Evolutionary conservation across 2,329 filamentous ascomycete genomes (phyloP).

Genomic region (Colletotrichum australisinense): DNA sequence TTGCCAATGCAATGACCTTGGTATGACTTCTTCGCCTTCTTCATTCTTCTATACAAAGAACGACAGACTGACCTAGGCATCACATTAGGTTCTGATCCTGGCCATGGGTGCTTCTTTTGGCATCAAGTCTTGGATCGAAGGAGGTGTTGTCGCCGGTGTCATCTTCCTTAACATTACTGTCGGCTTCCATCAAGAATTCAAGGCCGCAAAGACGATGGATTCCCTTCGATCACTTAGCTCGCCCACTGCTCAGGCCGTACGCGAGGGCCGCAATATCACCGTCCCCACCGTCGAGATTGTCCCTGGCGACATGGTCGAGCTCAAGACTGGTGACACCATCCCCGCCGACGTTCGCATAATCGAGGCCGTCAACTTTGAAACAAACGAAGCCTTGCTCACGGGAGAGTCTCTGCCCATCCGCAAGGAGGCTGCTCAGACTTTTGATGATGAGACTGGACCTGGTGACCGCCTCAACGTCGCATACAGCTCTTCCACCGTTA

Average conservation of each 20-base stretch:
- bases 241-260: constrained; percentile 56
- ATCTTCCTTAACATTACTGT: constrained; percentile 69
- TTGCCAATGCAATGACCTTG: constrained; percentile 77
- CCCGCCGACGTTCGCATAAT: constrained; percentile 69
- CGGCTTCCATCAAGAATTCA: constrained; percentile 58
- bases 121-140: constrained; percentile 70
- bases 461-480: constrained; percentile 73
- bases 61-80: not conserved
- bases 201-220: constrained; percentile 62
- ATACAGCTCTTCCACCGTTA: constrained; percentile 72
- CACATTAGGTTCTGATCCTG: constrained; percentile 61
- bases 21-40: constrained; percentile 48
- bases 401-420: constrained; percentile 72
- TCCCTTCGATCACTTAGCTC: constrained; percentile 57
- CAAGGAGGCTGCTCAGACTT: constrained; percentile 60
- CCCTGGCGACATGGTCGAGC: constrained; percentile 66
- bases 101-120: constrained; percentile 69
- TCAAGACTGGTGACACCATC: constrained; percentile 69
- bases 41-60: no score
- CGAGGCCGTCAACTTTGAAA: constrained; percentile 74
- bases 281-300: constrained; percentile 59
- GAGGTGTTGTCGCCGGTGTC: constrained; percentile 67
- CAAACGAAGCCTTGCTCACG: constrained; percentile 74
- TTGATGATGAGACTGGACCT: constrained; percentile 53
- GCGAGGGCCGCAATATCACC: constrained; percentile 52